phyloP scores from a whole-genome alignment of 2,329 filamentous ascomycete species.

The Ophiognomonia clavigignenti-juglandacearum region DNA sequence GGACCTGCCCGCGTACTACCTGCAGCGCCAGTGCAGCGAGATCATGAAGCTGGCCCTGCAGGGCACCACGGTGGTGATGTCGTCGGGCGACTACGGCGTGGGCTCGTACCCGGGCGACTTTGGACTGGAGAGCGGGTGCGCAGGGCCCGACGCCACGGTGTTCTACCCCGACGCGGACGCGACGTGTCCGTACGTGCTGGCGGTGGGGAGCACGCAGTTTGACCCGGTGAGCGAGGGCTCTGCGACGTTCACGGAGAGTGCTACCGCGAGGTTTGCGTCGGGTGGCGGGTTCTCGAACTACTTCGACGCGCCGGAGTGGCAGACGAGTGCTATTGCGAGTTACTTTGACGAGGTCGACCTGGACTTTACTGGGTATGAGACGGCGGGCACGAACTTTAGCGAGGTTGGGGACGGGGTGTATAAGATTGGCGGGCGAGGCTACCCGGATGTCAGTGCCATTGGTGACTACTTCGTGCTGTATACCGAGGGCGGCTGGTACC shows the following conservation, averaged over 20 bases:
- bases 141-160: slow-evolving; percentile 29
- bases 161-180: slow-evolving; percentile 42
- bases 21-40: slow-evolving; percentile 36
- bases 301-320: slow-evolving; percentile 26
- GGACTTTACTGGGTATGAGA: slow-evolving; percentile 26
- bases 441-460: slow-evolving; percentile 43
- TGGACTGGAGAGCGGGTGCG: slow-evolving; percentile 25
- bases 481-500: slow-evolving; percentile 27
- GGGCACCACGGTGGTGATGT: slow-evolving; percentile 35
- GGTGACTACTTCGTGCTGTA: slow-evolving; percentile 31
- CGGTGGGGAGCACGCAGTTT: slow-evolving; percentile 32
- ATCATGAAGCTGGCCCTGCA: slow-evolving; percentile 42
- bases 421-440: slow-evolving; percentile 40
- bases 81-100: slow-evolving; percentile 36
- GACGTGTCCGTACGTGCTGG: slow-evolving; percentile 42
- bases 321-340: slow-evolving; percentile 20
- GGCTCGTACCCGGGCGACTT: slow-evolving; percentile 26
- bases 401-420: slow-evolving; percentile 31
- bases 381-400: slow-evolving; percentile 31
- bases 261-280: slow-evolving; percentile 22
- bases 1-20: slow-evolving; percentile 41
- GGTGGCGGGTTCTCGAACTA: slow-evolving; percentile 31
- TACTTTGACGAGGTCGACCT: slow-evolving; percentile 23
- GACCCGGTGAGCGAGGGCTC: slow-evolving; percentile 14
- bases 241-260: slow-evolving; percentile 15